Evolutionary conservation across 441 rosid genomes (phyloP).

Genomic region (Francoa sonchifolia): DNA sequence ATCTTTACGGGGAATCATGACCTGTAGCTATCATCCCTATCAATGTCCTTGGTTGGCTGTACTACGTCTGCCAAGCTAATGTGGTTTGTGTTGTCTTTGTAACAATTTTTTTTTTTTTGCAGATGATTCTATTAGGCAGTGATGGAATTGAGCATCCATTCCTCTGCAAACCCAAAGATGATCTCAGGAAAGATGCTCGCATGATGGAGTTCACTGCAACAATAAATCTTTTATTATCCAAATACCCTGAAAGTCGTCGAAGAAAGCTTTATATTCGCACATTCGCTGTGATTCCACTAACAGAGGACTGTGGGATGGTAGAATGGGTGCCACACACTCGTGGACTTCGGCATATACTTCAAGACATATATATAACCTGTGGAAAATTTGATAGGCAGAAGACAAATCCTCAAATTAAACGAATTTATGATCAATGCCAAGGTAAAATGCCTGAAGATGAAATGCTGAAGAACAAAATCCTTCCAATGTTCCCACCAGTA

Average conservation of each 20-base stretch:
- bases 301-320: constrained; percentile 99
- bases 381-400: constrained; percentile 92
- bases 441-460: constrained; percentile 79
- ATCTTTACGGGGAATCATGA: not conserved
- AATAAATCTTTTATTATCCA: constrained; percentile 86
- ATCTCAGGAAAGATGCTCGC: constrained; percentile 98
- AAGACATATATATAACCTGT: constrained; percentile 66
- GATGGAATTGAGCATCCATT: constrained; percentile 92
- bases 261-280: constrained; percentile 94
- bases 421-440: constrained; percentile 80
- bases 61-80: not conserved
- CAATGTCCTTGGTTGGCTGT: constrained; percentile 1
- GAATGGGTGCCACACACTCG: constrained; percentile 99
- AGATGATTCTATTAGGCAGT: constrained; percentile 88
- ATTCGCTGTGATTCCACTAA: constrained; percentile 93
- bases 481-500: constrained; percentile 95
- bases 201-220: constrained; percentile 99
- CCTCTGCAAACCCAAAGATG: constrained; percentile 99
- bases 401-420: constrained; percentile 85
- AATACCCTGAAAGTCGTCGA: constrained; percentile 92
- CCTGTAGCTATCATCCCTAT: not conserved
- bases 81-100: constrained; percentile 3
- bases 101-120: constrained; percentile 16
- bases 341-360: constrained; percentile 93
- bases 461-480: constrained; percentile 86